A percentile compares a stretch with the other conserved stretches of the same genome.
These are phyloP conservation scores for Prinsepia uniflora DNA, from an alignment of 306 rosid species.

Conservation along the genomic window DNA sequence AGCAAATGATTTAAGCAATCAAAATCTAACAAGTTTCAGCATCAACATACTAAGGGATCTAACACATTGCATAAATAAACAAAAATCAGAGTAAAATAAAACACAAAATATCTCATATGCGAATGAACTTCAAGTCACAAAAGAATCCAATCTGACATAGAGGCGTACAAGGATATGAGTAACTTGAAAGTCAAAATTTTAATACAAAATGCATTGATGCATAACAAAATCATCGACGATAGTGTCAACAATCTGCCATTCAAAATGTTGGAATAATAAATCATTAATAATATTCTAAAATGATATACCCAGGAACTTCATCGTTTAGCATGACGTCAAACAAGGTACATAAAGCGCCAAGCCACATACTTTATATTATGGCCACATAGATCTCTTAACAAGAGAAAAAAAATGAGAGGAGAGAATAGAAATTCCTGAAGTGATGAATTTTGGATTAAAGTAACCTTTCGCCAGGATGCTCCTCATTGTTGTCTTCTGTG, in stretches of 20 bases:
- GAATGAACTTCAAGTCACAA: background rate
- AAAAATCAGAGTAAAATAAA: background rate
- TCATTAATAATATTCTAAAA: background rate
- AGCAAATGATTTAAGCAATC: background rate
- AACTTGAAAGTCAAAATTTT: background rate
- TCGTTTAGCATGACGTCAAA: background rate
- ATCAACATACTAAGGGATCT: background rate
- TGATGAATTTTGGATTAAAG: constrained; percentile 22
- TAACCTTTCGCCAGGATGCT: constrained; percentile 48
- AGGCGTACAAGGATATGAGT: background rate
- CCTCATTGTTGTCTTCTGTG: constrained; percentile 29
- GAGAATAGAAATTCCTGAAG: background rate
- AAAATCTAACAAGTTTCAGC: background rate
- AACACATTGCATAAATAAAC: background rate
- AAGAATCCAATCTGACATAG: background rate
- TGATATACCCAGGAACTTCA: background rate
- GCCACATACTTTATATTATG: background rate
- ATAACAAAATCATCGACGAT: constrained; percentile 2
- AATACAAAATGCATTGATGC: background rate
- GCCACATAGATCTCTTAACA: background rate
- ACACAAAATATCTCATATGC: background rate
- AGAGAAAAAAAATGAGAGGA: background rate
- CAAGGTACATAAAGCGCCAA: background rate
- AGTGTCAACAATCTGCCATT: background rate
- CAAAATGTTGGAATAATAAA: background rate